Evolutionary conservation across 805 yeast species (phyloP).

Genomic region (Myxozyma melibiosi): DNA sequence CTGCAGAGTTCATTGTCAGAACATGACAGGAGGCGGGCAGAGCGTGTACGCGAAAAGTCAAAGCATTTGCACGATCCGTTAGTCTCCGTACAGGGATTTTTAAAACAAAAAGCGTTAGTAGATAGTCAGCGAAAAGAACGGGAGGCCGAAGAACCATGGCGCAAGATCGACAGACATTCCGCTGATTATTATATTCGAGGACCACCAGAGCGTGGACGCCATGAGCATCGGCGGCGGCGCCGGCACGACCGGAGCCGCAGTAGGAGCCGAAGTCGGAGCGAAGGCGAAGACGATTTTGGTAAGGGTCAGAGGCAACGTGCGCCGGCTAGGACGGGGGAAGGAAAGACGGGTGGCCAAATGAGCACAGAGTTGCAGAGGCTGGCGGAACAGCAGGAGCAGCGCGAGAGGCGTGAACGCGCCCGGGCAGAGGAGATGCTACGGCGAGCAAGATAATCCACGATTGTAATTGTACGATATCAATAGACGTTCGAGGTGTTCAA

Average conservation of each 20-base stretch:
- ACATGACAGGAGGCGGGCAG: conserved; percentile 3
- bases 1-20: not conserved
- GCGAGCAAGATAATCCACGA: too few relatives aligned
- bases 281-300: too few relatives aligned
- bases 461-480: too few relatives aligned
- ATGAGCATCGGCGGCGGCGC: not conserved
- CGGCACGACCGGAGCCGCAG: not conserved
- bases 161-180: conserved; percentile 1
- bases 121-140: not conserved
- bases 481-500: too few relatives aligned
- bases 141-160: conserved; percentile 5
- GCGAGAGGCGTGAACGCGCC: conserved; percentile 16
- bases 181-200: conserved; percentile 10
- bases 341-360: not conserved
- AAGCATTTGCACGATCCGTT: conserved; percentile 23
- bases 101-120: conserved; percentile 10
- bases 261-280: not conserved
- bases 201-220: not conserved
- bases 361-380: conserved; percentile 11
- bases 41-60: not conserved
- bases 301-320: too few relatives aligned
- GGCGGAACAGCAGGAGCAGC: conserved; percentile 13
- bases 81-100: conserved; percentile 4
- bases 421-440: conserved; percentile 11
- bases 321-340: not conserved